Percentiles rank a stretch among this genome's conserved stretches.
phyloP scores from a whole-genome alignment of 2,329 filamentous ascomycete genomes.

The Colletotrichum cereale region DNA sequence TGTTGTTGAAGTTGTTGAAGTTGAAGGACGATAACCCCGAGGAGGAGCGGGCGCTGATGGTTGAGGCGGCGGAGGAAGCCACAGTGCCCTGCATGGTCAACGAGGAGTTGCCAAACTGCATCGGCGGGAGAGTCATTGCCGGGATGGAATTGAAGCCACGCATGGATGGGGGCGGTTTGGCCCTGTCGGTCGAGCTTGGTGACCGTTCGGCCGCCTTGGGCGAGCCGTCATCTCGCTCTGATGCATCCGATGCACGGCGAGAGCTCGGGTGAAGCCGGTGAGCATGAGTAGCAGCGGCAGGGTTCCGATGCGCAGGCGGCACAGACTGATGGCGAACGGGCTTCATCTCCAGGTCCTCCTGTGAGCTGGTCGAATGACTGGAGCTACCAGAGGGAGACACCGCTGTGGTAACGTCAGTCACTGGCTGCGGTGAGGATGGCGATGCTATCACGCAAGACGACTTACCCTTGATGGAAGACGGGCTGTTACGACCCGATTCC shows the following conservation, averaged over 20 bases:
- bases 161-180: slow-evolving; percentile 48
- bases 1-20: slow-evolving; percentile 30
- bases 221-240: slow-evolving; percentile 39
- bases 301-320: slow-evolving; percentile 16
- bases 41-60: slow-evolving; percentile 26
- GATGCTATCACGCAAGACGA: not conserved
- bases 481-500: slow-evolving; percentile 51
- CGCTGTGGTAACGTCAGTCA: slow-evolving; percentile 24
- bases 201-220: slow-evolving; percentile 18
- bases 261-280: slow-evolving; percentile 47
- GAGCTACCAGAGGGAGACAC: slow-evolving; percentile 52
- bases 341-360: slow-evolving; percentile 57
- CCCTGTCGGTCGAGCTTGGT: slow-evolving; percentile 10
- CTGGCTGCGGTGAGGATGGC: slow-evolving; percentile 1
- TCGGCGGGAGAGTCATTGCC: slow-evolving; percentile 25
- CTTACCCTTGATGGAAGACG: slow-evolving; percentile 54
- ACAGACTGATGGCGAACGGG: slow-evolving; percentile 42
- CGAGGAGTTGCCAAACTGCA: slow-evolving; percentile 22
- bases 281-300: slow-evolving; percentile 14
- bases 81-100: not conserved
- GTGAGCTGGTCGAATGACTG: slow-evolving; percentile 53
- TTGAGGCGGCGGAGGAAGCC: slow-evolving; percentile 38
- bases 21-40: slow-evolving; percentile 38
- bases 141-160: slow-evolving; percentile 48
- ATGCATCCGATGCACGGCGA: slow-evolving; percentile 49